Conservation (phyloP, 345 rosid species). For the Isatis tinctoria region DNA sequence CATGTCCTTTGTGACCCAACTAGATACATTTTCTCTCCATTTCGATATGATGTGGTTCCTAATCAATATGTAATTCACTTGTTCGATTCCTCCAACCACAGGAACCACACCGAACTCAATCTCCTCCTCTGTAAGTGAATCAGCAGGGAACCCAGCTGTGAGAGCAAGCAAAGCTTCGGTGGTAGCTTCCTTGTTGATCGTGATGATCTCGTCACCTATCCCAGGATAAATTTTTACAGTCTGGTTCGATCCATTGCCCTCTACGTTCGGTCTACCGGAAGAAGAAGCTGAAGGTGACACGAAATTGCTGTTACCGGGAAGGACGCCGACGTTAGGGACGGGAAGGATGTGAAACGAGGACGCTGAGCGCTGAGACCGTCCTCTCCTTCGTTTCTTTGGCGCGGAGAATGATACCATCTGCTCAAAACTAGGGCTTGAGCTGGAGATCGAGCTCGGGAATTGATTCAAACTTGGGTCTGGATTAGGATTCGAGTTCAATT, state of each 20-base stretch:
- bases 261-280: conserved; percentile 11
- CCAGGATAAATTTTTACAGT: conserved; percentile 26
- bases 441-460: conserved; percentile 17
- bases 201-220: conserved; percentile 79
- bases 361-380: conserved; percentile 66
- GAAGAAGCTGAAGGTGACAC: conserved; percentile 27
- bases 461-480: conserved; percentile 25
- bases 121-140: conserved; percentile 84
- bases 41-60: conserved; percentile 82
- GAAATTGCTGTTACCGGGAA: conserved; percentile 7
- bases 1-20: conserved; percentile 79
- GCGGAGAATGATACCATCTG: conserved; percentile 57
- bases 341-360: conserved; percentile 41
- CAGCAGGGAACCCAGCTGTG: conserved; percentile 94
- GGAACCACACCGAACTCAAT: conserved; percentile 79
- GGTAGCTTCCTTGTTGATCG: conserved; percentile 87
- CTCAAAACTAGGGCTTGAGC: conserved; percentile 31
- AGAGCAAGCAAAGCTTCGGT: conserved; percentile 83
- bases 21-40: conserved; percentile 75
- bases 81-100: conserved; percentile 84
- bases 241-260: conserved; percentile 12
- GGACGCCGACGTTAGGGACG: conserved; percentile 16
- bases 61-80: conserved; percentile 89
- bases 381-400: conserved; percentile 85
- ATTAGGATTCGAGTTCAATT: conserved; percentile 36